These are phyloP conservation scores for Schizosaccharomyces lindneri DNA, from an alignment of 805 yeast genomes.

Conservation along the genomic window DNA sequence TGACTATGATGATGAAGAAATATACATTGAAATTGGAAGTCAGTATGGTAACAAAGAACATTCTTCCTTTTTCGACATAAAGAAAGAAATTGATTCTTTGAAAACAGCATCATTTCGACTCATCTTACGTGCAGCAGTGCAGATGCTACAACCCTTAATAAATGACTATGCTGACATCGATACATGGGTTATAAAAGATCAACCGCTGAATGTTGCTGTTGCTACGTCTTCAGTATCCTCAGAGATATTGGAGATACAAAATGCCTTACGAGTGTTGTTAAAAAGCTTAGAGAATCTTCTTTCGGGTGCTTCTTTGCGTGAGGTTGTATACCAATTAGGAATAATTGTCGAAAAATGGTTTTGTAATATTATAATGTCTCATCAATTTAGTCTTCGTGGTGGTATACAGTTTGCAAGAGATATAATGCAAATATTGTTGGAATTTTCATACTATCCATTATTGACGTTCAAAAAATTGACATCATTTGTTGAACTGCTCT, in stretches of 20 bases:
- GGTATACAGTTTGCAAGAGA: background rate
- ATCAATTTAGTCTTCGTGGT: background rate
- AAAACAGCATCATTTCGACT: background rate
- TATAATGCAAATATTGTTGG: background rate
- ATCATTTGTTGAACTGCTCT: background rate
- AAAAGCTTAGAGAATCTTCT: background rate
- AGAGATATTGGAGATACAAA: background rate
- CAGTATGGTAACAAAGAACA: background rate
- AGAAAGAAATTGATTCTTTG: background rate
- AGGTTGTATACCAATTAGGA: background rate
- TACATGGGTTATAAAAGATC: background rate
- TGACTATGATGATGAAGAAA: background rate
- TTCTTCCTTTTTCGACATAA: background rate
- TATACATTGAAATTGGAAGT: background rate
- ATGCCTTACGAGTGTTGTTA: background rate
- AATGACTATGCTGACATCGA: background rate
- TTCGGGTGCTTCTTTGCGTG: background rate
- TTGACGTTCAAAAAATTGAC: background rate
- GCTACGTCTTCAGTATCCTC: background rate
- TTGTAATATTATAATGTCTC: background rate
- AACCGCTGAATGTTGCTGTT: background rate
- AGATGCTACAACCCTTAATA: background rate
- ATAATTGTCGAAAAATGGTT: background rate
- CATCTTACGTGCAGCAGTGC: background rate
- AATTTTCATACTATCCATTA: background rate